These are phyloP conservation scores for Phytophthora tentaculata DNA, from an alignment of 352 stramenopile genomes.

Conservation along the genomic window DNA sequence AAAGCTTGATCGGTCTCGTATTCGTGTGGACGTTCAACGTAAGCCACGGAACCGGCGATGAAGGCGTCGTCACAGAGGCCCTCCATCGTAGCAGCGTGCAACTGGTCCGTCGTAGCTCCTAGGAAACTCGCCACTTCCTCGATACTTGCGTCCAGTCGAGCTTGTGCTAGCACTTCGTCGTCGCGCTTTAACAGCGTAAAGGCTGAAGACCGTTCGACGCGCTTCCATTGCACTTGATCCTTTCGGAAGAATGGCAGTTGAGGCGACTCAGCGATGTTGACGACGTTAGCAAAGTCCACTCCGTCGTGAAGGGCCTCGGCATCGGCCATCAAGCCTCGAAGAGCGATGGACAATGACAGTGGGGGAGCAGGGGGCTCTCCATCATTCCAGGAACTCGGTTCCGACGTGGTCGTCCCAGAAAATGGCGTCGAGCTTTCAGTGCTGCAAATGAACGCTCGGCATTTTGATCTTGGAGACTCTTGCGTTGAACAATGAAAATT, in stretches of 20 bases:
- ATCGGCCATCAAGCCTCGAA: constrained; percentile 19
- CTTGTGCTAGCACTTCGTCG: constrained; percentile 36
- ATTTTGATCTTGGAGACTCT: too few relatives aligned
- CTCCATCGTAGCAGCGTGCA: constrained; percentile 38
- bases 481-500: too few relatives aligned
- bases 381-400: too few relatives aligned
- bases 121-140: constrained; percentile 41
- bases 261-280: constrained; percentile 26
- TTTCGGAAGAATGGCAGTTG: constrained; percentile 7
- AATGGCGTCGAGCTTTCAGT: constrained; percentile 8
- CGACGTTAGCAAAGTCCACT: too few relatives aligned
- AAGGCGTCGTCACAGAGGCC: constrained; percentile 43
- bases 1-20: constrained; percentile 4
- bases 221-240: constrained; percentile 31
- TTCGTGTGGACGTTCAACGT: constrained; percentile 16
- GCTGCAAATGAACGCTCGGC: too few relatives aligned
- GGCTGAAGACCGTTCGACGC: too few relatives aligned
- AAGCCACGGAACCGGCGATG: constrained; percentile 40
- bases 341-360: constrained; percentile 19
- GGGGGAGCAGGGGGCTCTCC: too few relatives aligned
- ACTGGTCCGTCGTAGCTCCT: too few relatives aligned
- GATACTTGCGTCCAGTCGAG: constrained; percentile 32
- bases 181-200: constrained; percentile 37
- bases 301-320: constrained; percentile 27
- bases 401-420: constrained; percentile 10